Conservation (phyloP, 192 early-diverging fungal genomes). For the Coemansia asiatica region DNA sequence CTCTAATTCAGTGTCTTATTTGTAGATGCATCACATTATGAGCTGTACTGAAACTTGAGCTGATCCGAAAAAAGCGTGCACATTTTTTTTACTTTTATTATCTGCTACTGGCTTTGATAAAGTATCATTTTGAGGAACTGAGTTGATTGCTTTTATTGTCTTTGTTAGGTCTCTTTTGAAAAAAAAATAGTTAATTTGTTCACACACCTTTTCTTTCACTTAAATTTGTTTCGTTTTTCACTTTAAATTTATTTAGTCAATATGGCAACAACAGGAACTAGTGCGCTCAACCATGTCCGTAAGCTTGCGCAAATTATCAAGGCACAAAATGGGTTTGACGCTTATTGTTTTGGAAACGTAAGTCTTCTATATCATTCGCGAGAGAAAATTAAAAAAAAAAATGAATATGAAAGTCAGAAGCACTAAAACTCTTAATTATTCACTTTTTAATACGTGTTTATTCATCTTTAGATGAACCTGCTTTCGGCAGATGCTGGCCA, state of each 20-base stretch:
- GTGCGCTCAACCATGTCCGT: slow-evolving; percentile 16
- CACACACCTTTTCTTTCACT: too few species aligned
- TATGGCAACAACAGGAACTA: slow-evolving; percentile 5
- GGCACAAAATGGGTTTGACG: slow-evolving; percentile 31
- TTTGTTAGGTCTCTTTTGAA: too few species aligned
- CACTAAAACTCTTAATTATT: too few species aligned
- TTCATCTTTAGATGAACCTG: slow-evolving; percentile 24
- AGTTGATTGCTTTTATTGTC: too few species aligned
- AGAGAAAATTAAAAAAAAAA: background rate
- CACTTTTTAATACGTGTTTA: too few species aligned
- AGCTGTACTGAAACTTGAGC: too few species aligned
- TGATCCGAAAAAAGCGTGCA: too few species aligned
- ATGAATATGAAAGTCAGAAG: background rate
- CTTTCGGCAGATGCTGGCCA: slow-evolving; percentile 38
- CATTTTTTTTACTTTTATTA: slow-evolving; percentile 1
- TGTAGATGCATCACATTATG: too few species aligned
- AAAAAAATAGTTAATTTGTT: too few species aligned
- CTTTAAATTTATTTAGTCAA: background rate
- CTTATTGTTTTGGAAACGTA: slow-evolving; percentile 31
- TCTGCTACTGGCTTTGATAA: background rate
- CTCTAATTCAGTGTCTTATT: too few species aligned
- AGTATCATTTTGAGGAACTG: background rate
- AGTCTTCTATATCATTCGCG: background rate
- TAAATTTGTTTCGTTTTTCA: too few species aligned
- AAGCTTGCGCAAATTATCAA: slow-evolving; percentile 12